A percentile compares a stretch with the other conserved stretches of the same genome.
These are phyloP conservation scores for Ophiostoma australiae DNA, from an alignment of 2,329 filamentous ascomycete species.

Conservation along the genomic window DNA sequence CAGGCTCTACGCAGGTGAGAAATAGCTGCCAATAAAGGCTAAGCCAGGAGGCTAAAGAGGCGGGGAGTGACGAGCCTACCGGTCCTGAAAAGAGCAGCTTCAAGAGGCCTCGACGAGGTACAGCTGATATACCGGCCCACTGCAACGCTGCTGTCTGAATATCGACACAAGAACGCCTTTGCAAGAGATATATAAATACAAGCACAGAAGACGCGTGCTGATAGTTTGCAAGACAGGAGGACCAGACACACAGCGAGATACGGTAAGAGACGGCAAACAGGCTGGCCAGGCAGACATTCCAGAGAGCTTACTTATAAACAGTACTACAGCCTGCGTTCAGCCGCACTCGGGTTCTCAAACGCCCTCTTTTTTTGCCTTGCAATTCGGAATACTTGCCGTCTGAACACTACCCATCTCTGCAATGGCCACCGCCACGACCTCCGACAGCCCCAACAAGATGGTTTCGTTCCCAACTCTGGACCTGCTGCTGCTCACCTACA, in stretches of 20 bases:
- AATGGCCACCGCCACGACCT: not conserved
- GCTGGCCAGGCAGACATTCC: not conserved
- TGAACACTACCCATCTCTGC: not conserved
- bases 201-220: not conserved
- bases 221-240: not conserved
- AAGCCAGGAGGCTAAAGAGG: not conserved
- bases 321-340: not conserved
- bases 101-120: not conserved
- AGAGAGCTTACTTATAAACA: not conserved
- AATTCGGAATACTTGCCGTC: not conserved
- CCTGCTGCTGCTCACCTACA: constrained; percentile 81
- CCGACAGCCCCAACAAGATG: constrained; percentile 30
- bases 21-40: not conserved
- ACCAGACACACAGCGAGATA: not conserved
- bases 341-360: not conserved
- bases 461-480: constrained; percentile 50
- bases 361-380: not conserved
- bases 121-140: not conserved
- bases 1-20: not conserved
- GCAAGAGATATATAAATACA: constrained; percentile 7
- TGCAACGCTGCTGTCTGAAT: not conserved
- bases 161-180: not conserved
- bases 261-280: not conserved
- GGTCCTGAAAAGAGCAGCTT: not conserved
- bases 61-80: not conserved